phyloP scores from a whole-genome alignment of 352 stramenopile genomes.

The Phytophthora constricta region DNA sequence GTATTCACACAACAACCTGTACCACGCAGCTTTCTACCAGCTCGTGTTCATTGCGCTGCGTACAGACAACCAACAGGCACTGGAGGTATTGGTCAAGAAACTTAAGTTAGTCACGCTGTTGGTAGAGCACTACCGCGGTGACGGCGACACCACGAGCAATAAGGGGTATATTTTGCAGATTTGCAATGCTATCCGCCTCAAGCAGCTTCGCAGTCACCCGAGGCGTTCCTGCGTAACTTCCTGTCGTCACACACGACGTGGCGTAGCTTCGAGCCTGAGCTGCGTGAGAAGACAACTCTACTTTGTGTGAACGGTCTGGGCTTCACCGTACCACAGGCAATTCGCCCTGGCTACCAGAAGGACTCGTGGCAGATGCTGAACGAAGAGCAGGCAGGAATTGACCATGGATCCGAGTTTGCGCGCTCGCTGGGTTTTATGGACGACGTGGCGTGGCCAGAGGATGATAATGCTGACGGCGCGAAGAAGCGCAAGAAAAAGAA shows the following conservation, averaged over 20 bases:
- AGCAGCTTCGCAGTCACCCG: conserved; percentile 85
- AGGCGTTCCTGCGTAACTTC: conserved; percentile 90
- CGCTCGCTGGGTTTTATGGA: conserved; percentile 84
- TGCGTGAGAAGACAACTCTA: conserved; percentile 60
- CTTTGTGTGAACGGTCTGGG: conserved; percentile 72
- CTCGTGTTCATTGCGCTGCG: conserved; percentile 89
- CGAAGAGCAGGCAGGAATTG: conserved; percentile 68
- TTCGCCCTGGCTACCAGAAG: conserved; percentile 66
- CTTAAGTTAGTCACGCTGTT: conserved; percentile 85
- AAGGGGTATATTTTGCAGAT: conserved; percentile 89
- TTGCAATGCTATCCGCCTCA: conserved; percentile 90
- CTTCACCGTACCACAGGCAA: conserved; percentile 75
- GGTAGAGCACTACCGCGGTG: conserved; percentile 81
- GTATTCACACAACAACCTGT: conserved; percentile 93
- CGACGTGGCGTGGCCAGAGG: conserved; percentile 84
- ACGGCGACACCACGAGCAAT: conserved; percentile 74
- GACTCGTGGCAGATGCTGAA: conserved; percentile 72
- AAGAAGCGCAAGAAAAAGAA: conserved; percentile 88
- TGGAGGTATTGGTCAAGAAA: conserved; percentile 90
- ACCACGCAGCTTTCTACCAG: conserved; percentile 90
- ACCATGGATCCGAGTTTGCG: conserved; percentile 85
- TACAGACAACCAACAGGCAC: conserved; percentile 79
- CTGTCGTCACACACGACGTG: conserved; percentile 89
- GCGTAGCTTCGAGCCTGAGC: conserved; percentile 75
- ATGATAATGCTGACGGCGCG: conserved; percentile 48